Base-by-base conservation (phyloP, 441 rosid species). In the Flueggea neowawraea region DNA sequence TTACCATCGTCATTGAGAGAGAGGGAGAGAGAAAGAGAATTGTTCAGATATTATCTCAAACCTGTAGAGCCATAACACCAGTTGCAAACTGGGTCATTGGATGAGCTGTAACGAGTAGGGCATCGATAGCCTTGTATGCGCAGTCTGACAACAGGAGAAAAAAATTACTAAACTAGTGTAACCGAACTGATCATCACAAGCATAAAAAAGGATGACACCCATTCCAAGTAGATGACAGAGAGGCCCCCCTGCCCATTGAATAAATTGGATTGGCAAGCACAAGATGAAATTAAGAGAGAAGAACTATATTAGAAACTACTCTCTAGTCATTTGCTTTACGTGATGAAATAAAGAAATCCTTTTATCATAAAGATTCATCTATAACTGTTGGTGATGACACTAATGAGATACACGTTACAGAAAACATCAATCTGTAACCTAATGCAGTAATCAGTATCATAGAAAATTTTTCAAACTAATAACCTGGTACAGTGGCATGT, bases 11-110 rank as follows among this genome's bases (percentile, higher is more conserved):
- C n/a, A n/a, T n/a, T n/a, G n/a, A n/a, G n/a, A n/a, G n/a, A n/a
- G 28, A 22, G 28, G 28, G 2, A 22, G 28, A 22, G 2, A 22
- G 28, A 22, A 22, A 22, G 28, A 22, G 28, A 22, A 22, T 22
- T 22, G 28, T 22, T 22, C 28, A 22, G 28, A 22, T 22, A 22
- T 22, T 22, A 22, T 22, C 28, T 55, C 48, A 54, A 66, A 94
- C 97, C 96, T 91, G 99, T 55, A 94, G 96, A 54, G 95, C 96
- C 99, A 94, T 91, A 62, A 94, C 97, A 72, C 99, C 97, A 16
- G 88, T 75, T 51, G 86, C 75, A 79, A 91, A 91, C 69, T 94
- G 96, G 65, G 97, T 89, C 99, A 94, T 94, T 33, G 99, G 97
- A 79, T 94, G 96, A 64, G 99, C 88, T 13, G 88, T 78, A 12